Percentiles rank a stretch among this genome's conserved stretches.
Conservation (phyloP, 2,329 filamentous ascomycete species). For the Epichloe coenophiala region DNA sequence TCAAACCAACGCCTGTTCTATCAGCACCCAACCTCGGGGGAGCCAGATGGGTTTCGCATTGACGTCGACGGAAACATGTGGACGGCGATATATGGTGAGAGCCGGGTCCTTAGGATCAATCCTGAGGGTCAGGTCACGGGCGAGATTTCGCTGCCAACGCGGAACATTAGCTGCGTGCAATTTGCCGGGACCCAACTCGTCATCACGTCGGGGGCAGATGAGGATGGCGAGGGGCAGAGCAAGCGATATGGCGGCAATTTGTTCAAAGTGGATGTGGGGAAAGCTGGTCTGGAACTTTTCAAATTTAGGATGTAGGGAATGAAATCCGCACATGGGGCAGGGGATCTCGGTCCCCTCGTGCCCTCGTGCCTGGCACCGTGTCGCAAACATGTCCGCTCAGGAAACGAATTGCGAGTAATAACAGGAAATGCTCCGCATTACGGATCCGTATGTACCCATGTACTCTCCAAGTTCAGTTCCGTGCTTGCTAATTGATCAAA, state of each 20-base stretch:
- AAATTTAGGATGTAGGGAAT: slow-evolving; percentile 41
- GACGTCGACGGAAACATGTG: slow-evolving; percentile 79
- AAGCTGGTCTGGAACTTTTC: slow-evolving; percentile 48
- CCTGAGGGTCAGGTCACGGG: slow-evolving; percentile 58
- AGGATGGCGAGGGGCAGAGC: slow-evolving; percentile 48
- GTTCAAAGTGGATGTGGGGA: slow-evolving; percentile 66
- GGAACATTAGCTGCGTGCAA: slow-evolving; percentile 66
- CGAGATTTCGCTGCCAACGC: slow-evolving; percentile 62
- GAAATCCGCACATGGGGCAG: not conserved
- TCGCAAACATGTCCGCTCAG: slow-evolving; percentile 1
- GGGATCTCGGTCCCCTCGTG: too few species aligned
- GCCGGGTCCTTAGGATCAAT: slow-evolving; percentile 61
- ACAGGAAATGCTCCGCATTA: too few species aligned
- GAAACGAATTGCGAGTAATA: not conserved
- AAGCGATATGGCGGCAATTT: slow-evolving; percentile 54
- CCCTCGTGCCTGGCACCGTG: not conserved
- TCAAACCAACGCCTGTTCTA: slow-evolving; percentile 62
- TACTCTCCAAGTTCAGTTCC: not conserved
- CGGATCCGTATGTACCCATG: too few species aligned
- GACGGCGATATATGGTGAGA: slow-evolving; percentile 73
- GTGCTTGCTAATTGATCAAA: not conserved
- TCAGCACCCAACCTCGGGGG: slow-evolving; percentile 48
- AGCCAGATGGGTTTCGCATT: slow-evolving; percentile 74
- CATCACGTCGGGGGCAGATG: slow-evolving; percentile 63
- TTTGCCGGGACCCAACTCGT: slow-evolving; percentile 65